phyloP scores from a whole-genome alignment of 2,329 filamentous ascomycete genomes.

The Penicillium palitans region DNA sequence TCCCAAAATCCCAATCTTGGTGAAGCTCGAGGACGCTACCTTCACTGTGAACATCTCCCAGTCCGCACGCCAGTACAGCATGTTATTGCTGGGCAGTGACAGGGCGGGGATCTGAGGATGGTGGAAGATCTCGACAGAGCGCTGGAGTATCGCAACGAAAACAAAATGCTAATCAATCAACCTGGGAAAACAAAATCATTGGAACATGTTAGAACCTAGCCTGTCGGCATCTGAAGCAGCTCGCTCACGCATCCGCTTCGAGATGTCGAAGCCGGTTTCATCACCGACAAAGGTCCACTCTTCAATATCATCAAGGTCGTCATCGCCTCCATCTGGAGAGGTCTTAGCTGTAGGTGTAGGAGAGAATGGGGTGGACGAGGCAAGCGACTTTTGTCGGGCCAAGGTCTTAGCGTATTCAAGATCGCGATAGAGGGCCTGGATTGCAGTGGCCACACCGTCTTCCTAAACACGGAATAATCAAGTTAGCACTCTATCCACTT shows the following conservation, averaged over 20 bases:
- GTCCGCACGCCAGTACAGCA: not conserved
- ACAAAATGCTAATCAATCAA: not conserved
- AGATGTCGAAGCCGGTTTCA: slow-evolving; percentile 51
- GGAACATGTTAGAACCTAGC: slow-evolving; percentile 19
- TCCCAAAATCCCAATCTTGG: not conserved
- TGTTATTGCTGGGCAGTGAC: not conserved
- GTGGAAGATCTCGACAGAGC: not conserved
- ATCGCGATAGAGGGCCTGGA: slow-evolving; percentile 91
- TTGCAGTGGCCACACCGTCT: slow-evolving; percentile 83
- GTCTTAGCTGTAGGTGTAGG: slow-evolving; percentile 38
- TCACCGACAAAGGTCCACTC: slow-evolving; percentile 91
- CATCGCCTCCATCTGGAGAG: slow-evolving; percentile 42
- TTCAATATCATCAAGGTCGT: slow-evolving; percentile 66
- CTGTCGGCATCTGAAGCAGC: slow-evolving; percentile 29
- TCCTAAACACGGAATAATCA: slow-evolving; percentile 57
- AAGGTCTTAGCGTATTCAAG: slow-evolving; percentile 87
- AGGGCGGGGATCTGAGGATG: not conserved
- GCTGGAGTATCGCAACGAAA: not conserved
- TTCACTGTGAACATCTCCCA: not conserved
- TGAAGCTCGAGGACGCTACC: not conserved
- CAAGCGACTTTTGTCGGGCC: slow-evolving; percentile 61
- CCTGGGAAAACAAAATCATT: slow-evolving; percentile 2
- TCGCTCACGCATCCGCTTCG: slow-evolving; percentile 36
- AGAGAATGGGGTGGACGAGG: slow-evolving; percentile 38
- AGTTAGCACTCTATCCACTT: slow-evolving; percentile 30